Conservation (phyloP, 1,139 yeast species). For the Lizanozyma gosingica region DNA sequence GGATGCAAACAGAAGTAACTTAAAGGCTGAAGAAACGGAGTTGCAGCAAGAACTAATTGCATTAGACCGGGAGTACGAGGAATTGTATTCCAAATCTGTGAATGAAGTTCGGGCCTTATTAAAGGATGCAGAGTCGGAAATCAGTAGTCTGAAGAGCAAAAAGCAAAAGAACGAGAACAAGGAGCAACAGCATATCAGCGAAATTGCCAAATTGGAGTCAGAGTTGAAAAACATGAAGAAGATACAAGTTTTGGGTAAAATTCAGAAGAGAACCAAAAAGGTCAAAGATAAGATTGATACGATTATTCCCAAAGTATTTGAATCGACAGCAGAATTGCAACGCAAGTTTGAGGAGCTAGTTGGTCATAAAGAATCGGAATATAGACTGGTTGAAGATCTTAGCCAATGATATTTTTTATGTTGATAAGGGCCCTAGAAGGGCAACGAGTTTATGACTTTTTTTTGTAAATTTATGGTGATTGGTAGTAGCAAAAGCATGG, state of each 20-base stretch:
- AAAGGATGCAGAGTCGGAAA: slow-evolving; percentile 17
- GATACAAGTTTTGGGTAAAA: slow-evolving; percentile 17
- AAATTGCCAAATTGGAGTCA: slow-evolving; percentile 15
- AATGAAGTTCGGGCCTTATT: slow-evolving; percentile 15
- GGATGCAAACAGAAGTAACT: slow-evolving; percentile 11
- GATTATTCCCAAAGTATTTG: slow-evolving; percentile 26
- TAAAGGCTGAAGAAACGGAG: slow-evolving; percentile 13
- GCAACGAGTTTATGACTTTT: neutral
- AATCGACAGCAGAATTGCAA: slow-evolving; percentile 12
- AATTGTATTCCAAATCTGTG: slow-evolving; percentile 20
- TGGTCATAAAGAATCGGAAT: neutral
- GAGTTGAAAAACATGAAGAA: slow-evolving; percentile 25
- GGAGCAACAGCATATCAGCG: slow-evolving; percentile 17
- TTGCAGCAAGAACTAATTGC: slow-evolving; percentile 14
- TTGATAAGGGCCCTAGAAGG: too few species aligned
- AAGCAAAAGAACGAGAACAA: slow-evolving; percentile 14
- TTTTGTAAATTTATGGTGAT: neutral
- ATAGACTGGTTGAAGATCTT: neutral
- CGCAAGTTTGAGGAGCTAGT: slow-evolving; percentile 6
- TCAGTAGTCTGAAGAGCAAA: slow-evolving; percentile 14
- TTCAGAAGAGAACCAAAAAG: slow-evolving; percentile 21
- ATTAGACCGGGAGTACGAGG: slow-evolving; percentile 2
- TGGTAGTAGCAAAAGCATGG: too few species aligned
- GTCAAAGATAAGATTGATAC: slow-evolving; percentile 31
- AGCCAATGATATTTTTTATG: slow-evolving; percentile 1